phyloP scores from a whole-genome alignment of 306 rosid genomes.

The Ammopiptanthus mongolicus region DNA sequence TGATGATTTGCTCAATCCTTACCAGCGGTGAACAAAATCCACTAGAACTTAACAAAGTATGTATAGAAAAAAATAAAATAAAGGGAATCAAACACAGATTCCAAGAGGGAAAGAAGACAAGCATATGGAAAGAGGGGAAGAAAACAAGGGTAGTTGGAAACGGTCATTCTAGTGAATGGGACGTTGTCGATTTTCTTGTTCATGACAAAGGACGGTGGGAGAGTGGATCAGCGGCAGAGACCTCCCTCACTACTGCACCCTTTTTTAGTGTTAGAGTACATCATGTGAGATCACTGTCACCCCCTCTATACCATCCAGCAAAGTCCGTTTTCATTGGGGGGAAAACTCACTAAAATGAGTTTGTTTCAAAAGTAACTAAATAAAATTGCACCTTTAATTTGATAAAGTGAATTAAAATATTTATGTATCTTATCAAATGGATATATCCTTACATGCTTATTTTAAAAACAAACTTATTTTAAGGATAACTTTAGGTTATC shows the following conservation, averaged over 20 bases:
- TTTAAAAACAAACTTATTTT: too few species aligned
- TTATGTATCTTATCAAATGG: too few species aligned
- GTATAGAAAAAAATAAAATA: not conserved
- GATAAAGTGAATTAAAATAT: too few species aligned
- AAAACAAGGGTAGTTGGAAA: conserved; percentile 59
- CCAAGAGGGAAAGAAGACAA: conserved; percentile 69
- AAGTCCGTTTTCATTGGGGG: conserved; percentile 12
- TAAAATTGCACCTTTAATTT: too few species aligned
- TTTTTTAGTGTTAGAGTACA: not conserved
- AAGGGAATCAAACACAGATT: conserved; percentile 50
- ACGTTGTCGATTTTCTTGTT: conserved; percentile 38
- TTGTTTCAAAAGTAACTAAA: too few species aligned
- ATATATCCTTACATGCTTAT: too few species aligned
- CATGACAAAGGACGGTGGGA: conserved; percentile 29
- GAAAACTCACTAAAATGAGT: too few species aligned
- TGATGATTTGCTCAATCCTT: conserved; percentile 35
- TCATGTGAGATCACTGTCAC: conserved; percentile 54
- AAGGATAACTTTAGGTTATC: too few species aligned
- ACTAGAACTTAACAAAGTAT: conserved; percentile 1
- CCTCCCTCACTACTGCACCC: not conserved
- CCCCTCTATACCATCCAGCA: conserved; percentile 22
- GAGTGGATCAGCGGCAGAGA: not conserved
- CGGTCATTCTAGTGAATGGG: conserved; percentile 65
- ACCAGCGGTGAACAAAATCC: conserved; percentile 28
- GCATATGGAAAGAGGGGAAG: conserved; percentile 43